These are phyloP conservation scores for Phaeosphaeria sp. DNA, from an alignment of 2,329 filamentous ascomycete species.

Conservation along the genomic window DNA sequence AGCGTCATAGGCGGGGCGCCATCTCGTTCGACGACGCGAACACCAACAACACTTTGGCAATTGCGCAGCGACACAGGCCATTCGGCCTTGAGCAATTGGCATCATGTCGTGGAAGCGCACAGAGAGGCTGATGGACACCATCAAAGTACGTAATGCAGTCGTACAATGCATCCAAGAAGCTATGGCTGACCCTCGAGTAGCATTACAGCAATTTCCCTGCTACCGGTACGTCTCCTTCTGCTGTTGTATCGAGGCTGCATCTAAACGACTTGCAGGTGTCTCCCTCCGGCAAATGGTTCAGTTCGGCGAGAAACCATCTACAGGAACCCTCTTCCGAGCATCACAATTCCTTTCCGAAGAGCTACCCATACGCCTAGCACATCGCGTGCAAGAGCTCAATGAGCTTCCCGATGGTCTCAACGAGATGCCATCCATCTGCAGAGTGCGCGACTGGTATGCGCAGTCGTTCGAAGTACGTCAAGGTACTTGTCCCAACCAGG, in stretches of 20 bases:
- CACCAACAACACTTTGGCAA: constrained; percentile 39
- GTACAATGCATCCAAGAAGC: constrained; percentile 7
- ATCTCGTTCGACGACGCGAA: constrained; percentile 17
- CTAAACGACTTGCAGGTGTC: constrained; percentile 41
- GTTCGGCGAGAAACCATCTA: constrained; percentile 92
- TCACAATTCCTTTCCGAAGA: constrained; percentile 99
- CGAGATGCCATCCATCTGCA: constrained; percentile 96
- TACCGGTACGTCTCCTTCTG: constrained; percentile 75
- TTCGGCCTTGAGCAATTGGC: constrained; percentile 45
- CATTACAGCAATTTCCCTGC: constrained; percentile 97
- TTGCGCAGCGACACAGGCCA: constrained; percentile 38
- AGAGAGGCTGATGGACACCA: constrained; percentile 92
- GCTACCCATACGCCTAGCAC: constrained; percentile 92
- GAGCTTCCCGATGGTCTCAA: constrained; percentile 93
- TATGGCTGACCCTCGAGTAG: constrained; percentile 35
- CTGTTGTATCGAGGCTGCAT: neutral
- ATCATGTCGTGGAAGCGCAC: constrained; percentile 94
- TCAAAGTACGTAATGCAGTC: constrained; percentile 61
- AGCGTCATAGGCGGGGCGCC: constrained; percentile 44
- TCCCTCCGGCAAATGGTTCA: constrained; percentile 99
- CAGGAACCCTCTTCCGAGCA: constrained; percentile 90
- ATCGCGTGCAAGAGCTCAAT: constrained; percentile 92
- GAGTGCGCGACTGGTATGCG: constrained; percentile 97
- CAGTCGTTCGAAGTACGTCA: constrained; percentile 93
- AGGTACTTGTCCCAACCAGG: constrained; percentile 7